Conservation (phyloP, 768 basidiomycete species). For the Chalciporus chontae region DNA sequence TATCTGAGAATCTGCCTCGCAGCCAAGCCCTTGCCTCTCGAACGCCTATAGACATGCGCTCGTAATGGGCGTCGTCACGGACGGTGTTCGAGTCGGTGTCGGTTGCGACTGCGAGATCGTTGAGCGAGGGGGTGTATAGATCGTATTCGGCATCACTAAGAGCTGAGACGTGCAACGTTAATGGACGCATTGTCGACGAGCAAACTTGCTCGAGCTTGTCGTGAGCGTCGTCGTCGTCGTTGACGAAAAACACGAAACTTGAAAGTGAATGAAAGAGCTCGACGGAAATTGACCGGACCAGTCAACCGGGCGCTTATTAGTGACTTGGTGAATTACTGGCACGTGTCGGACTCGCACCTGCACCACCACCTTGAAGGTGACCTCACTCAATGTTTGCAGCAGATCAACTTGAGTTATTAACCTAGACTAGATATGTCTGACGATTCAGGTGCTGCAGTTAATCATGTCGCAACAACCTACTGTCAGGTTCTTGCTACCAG, state of each 20-base stretch:
- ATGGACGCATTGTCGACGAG: constrained; percentile 47
- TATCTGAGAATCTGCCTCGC: constrained; percentile 59
- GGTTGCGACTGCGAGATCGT: constrained; percentile 44
- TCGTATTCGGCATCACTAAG: constrained; percentile 71
- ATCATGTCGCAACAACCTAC: neutral
- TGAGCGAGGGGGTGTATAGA: constrained; percentile 59
- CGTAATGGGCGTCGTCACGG: constrained; percentile 50
- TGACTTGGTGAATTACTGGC: neutral
- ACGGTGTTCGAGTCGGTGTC: constrained; percentile 22
- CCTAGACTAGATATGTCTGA: neutral
- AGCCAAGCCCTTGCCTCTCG: constrained; percentile 77
- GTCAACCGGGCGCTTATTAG: neutral
- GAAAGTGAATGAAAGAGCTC: neutral
- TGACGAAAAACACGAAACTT: neutral
- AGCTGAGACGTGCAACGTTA: constrained; percentile 70
- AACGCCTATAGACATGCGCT: constrained; percentile 48
- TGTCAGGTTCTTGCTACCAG: neutral
- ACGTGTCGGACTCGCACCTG: neutral
- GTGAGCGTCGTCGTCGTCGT: neutral
- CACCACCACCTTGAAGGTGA: neutral
- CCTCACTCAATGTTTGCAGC: neutral
- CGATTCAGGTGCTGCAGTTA: neutral
- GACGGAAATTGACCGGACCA: constrained; percentile 10
- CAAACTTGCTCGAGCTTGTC: neutral
- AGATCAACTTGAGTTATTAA: too few species aligned